Conservation (phyloP, 805 yeast genomes). For the Huiozyma naganishii region DNA sequence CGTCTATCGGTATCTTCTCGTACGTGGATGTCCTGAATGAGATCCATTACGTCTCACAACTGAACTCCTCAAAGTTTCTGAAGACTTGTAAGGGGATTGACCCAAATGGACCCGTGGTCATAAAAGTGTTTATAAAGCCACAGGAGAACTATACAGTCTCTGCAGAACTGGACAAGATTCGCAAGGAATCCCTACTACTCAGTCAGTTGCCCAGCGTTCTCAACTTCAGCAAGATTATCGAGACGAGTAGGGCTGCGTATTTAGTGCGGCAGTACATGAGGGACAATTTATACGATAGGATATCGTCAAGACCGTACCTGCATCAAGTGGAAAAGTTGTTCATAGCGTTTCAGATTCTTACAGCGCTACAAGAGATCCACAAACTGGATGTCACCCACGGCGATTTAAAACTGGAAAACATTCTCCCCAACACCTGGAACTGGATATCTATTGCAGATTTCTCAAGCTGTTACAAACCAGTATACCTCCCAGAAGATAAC, state of each 20-base stretch:
- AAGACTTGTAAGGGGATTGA: slow-evolving; percentile 79
- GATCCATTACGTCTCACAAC: slow-evolving; percentile 61
- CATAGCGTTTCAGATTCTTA: slow-evolving; percentile 69
- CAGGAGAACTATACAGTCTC: slow-evolving; percentile 16
- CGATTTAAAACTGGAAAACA: slow-evolving; percentile 84
- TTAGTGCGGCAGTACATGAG: slow-evolving; percentile 71
- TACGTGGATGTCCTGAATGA: slow-evolving; percentile 72
- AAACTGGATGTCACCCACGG: slow-evolving; percentile 61
- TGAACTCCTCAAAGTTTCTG: slow-evolving; percentile 74
- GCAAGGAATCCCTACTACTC: slow-evolving; percentile 29
- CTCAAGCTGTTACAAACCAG: slow-evolving; percentile 68
- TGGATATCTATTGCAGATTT: slow-evolving; percentile 80
- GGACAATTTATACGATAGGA: slow-evolving; percentile 76
- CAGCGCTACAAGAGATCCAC: slow-evolving; percentile 57
- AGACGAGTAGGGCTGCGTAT: slow-evolving; percentile 88
- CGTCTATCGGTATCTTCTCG: slow-evolving; percentile 84
- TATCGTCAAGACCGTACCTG: slow-evolving; percentile 79
- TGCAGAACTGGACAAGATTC: slow-evolving; percentile 26
- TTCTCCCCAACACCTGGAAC: slow-evolving; percentile 78
- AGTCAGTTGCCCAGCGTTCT: slow-evolving; percentile 49
- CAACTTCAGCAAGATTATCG: slow-evolving; percentile 64
- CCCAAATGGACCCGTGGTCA: slow-evolving; percentile 57
- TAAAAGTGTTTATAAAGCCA: slow-evolving; percentile 78
- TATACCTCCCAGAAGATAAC: slow-evolving; percentile 78
- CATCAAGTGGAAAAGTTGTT: slow-evolving; percentile 74